Evolutionary conservation across 148 eudicot species (phyloP).

Genomic region (Cornus suecica): DNA sequence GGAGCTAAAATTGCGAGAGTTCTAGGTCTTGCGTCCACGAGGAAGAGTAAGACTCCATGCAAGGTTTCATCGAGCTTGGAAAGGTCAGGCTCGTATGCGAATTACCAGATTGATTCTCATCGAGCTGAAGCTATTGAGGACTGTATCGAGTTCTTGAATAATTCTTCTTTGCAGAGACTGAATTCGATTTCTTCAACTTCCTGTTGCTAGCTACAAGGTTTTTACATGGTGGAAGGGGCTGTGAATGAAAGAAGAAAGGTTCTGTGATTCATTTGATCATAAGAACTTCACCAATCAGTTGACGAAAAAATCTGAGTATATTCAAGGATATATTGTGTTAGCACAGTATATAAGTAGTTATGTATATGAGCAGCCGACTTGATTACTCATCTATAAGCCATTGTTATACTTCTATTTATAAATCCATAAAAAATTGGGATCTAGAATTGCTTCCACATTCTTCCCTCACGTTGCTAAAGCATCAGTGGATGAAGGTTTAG

Average conservation of each 20-base stretch:
- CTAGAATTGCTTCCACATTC: no score
- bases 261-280: neutral
- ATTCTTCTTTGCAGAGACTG: conserved; percentile 31
- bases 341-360: no score
- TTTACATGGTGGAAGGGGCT: neutral
- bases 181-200: conserved; percentile 26
- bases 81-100: conserved; percentile 45
- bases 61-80: conserved; percentile 38
- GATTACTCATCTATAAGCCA: no score
- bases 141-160: conserved; percentile 58
- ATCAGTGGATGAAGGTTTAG: no score
- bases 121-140: conserved; percentile 58
- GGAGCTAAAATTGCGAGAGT: conserved; percentile 32
- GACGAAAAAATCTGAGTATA: no score
- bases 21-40: conserved; percentile 14
- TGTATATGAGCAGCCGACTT: no score
- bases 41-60: conserved; percentile 26
- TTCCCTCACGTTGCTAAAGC: no score
- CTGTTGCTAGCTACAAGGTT: neutral
- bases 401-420: no score
- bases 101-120: conserved; percentile 41
- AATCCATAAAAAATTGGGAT: no score
- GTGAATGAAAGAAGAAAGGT: conserved; percentile 2
- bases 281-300: no score
- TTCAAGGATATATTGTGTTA: no score